Base-by-base conservation (phyloP, 2,329 filamentous ascomycete species). In the Sporothrix brasiliensis region DNA sequence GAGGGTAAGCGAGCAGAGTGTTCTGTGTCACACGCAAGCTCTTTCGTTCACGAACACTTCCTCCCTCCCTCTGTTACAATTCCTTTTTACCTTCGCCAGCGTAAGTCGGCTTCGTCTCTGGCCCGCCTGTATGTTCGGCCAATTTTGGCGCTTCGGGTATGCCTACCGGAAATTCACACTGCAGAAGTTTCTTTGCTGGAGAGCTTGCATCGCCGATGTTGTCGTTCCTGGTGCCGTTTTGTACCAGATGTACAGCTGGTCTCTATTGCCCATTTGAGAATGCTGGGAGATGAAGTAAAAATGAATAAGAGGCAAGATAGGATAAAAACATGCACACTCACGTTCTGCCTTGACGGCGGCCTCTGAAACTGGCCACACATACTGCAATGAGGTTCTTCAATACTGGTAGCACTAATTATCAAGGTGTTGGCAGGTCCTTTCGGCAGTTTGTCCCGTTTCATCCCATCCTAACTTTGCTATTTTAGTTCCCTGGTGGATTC, bases 1-100 rank as follows among this genome's bases (percentile, higher is more conserved):
- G 24, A 58, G 14, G 21, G 52, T 68, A 56, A 68, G 52, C 66
- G 66, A 68, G 19, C 52, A 34, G 52, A 68, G 14, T 58, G 47
- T 30, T 54, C 41, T 41, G 50, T 67, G 65, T 54, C 19, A 41
- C 34, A 50, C 47, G 16, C 14, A 50, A 16, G 41, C 14, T n/a
- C 61, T n/a, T 4, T 11, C 21, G 11, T 44, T 11, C 41, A 44
- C 11, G 11, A 34, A 50, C 52, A 13, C 41, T 50, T 44, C 27
- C 6, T 16, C 50, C 60, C 41, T 54, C 30, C 21, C 24, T 34
- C 19, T 24, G 16, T 19, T n/a, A 44, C 14, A 44, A 4, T 66
- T 24, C 7, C n/a, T 19, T 24, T 30, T 19, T 61, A n/a, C 9
- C 21, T 65, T 68, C 41, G 24, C 24, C 44, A n/a, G 24, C 54